phyloP scores from a whole-genome alignment of 164 flowering plant genomes.

The Aristolochia californica region DNA sequence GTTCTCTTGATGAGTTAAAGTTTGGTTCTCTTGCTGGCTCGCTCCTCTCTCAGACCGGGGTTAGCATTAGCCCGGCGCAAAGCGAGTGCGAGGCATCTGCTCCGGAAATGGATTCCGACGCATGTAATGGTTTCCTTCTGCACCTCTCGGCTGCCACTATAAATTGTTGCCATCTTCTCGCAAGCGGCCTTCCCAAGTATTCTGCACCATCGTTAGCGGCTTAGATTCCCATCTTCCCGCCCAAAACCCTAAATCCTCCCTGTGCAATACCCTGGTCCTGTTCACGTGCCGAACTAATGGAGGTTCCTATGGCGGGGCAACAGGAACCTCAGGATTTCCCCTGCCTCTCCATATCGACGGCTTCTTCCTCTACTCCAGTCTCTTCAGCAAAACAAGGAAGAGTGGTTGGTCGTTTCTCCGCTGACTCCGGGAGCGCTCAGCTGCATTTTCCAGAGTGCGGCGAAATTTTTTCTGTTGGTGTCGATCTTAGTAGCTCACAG shows the following conservation, averaged over 20 bases:
- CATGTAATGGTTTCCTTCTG: no score
- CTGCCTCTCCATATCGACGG: slow-evolving; percentile 38
- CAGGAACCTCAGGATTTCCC: slow-evolving; percentile 37
- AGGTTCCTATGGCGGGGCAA: slow-evolving; percentile 18
- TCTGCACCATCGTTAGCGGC: no score
- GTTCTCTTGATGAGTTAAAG: no score
- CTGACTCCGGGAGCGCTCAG: slow-evolving; percentile 27
- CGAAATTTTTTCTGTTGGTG: slow-evolving; percentile 9
- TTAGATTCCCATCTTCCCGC: slow-evolving; percentile 3
- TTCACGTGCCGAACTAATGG: slow-evolving; percentile 19
- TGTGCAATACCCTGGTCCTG: background rate
- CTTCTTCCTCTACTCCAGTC: slow-evolving; percentile 26
- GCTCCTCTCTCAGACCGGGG: no score
- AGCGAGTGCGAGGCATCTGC: no score
- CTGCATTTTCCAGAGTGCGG: slow-evolving; percentile 33
- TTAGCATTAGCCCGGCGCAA: no score
- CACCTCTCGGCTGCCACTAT: no score
- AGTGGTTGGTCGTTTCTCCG: slow-evolving; percentile 35
- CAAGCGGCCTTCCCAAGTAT: no score
- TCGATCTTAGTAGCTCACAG: slow-evolving; percentile 45
- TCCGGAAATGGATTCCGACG: no score
- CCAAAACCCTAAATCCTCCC: slow-evolving; percentile 6
- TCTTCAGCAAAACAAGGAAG: background rate
- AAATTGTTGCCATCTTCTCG: no score
- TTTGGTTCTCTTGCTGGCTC: no score